Evolutionary conservation across 2,329 filamentous ascomycete genomes (phyloP).

Genomic region (Sordariomycetes sp.): DNA sequence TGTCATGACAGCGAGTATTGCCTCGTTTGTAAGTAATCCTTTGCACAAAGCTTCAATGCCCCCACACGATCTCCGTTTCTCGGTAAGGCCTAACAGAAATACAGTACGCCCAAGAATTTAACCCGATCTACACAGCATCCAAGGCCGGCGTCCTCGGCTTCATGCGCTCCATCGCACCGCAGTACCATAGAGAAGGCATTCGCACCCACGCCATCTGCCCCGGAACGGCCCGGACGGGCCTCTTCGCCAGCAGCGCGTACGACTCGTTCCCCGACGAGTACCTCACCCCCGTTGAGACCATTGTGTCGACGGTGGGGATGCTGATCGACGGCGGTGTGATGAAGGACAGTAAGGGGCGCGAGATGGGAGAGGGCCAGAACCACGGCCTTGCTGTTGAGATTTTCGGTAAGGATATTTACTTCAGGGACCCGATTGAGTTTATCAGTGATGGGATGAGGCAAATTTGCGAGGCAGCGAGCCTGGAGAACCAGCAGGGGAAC

Average conservation of each 20-base stretch:
- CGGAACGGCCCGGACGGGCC: slow-evolving; percentile 18
- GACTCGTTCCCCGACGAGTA: slow-evolving; percentile 17
- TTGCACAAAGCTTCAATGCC: too few relatives aligned
- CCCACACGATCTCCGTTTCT: too few relatives aligned
- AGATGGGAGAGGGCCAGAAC: slow-evolving; percentile 10
- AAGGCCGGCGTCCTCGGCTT: slow-evolving; percentile 22
- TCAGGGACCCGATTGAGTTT: slow-evolving; percentile 12
- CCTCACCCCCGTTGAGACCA: slow-evolving; percentile 17
- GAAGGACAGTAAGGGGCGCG: slow-evolving; percentile 13
- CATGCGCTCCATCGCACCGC: slow-evolving; percentile 18
- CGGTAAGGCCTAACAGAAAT: too few relatives aligned
- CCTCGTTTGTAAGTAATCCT: slow-evolving; percentile 13
- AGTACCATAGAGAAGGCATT: slow-evolving; percentile 15
- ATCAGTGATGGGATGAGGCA: slow-evolving; percentile 15
- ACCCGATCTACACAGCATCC: slow-evolving; percentile 19
- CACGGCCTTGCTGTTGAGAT: slow-evolving; percentile 17
- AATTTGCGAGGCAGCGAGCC: slow-evolving; percentile 11
- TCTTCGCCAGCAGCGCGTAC: slow-evolving; percentile 16
- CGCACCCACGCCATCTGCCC: slow-evolving; percentile 20
- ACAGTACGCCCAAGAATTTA: slow-evolving; percentile 16
- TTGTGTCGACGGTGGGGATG: slow-evolving; percentile 15
- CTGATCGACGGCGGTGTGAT: slow-evolving; percentile 13
- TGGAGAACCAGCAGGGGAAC: slow-evolving; percentile 7
- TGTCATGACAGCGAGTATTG: slow-evolving; percentile 19
- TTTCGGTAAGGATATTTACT: slow-evolving; percentile 19